Base-by-base conservation (phyloP, 2,329 filamentous ascomycete species). In the Coniochaeta prunicola region DNA sequence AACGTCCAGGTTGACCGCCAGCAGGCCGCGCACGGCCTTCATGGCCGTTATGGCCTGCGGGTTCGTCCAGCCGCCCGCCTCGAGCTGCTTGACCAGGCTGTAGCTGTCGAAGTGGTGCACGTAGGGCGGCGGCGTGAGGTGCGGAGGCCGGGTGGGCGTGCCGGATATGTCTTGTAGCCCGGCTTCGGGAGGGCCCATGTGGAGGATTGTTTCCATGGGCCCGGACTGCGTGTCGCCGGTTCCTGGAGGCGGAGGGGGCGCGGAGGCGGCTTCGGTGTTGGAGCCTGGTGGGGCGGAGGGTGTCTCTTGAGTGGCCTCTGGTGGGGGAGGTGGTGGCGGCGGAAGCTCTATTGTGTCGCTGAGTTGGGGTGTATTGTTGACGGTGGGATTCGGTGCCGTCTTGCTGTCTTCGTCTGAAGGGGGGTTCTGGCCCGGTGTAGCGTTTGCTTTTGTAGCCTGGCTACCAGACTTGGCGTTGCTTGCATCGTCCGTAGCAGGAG, bases 51-150 rank as follows among this genome's bases (percentile, higher is more conserved):
- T 85, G 28, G 91, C 86, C 73, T 97, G 93, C 0, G 80, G 80
- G 50, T 83, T 78, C 1, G 83, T 85, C 73, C 92, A 97, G 0
- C 88, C 89, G 13, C 86, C 86, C 0, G 75, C 76, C 19, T 86
- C 81, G 17, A 99, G 84, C 66, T 91, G 85, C 68, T 89, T 88
- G 17, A 97, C 94, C 5, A 97, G 82, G 15, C 86, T 87, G 73
- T 94, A 99, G 26, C 88, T 96, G 74, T 99, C 93, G 73, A 99
- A 99, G 75, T 97, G 92, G 75, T 99, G 94, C 34, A 96, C 86
- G 69, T 96, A 96, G 1, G 87, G 89, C 8, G 90, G 84, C 0
- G 90, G 83, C 54, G 85, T 80, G 69, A 89, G 82, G 69, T 92
- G 86, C 4, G 88, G 88, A 24, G 84, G 81, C 68, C 12, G 65